A percentile compares a stretch with the other conserved stretches of the same genome.
These are phyloP conservation scores for Ogataea chonburiensis DNA, from an alignment of 805 yeast species.

Conservation along the genomic window DNA sequence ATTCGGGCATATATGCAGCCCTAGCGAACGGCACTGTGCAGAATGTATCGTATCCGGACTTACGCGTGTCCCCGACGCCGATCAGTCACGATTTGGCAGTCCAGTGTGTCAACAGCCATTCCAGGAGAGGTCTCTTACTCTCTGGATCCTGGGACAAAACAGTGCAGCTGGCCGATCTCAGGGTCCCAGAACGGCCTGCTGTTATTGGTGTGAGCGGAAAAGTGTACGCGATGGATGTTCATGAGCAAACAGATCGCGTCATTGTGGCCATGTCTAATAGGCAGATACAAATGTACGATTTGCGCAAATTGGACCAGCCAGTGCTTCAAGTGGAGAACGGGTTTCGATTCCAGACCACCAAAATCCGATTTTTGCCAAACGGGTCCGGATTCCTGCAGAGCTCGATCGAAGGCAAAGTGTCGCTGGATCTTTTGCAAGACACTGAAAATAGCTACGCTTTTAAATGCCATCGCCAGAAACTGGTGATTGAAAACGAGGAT, in stretches of 20 bases:
- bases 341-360: conserved; percentile 57
- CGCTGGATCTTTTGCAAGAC: conserved; percentile 59
- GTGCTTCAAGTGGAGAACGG: conserved; percentile 15
- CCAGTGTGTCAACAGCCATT: conserved; percentile 32
- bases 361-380: conserved; percentile 53
- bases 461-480: conserved; percentile 65
- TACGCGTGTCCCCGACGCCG: conserved; percentile 1
- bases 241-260: conserved; percentile 32
- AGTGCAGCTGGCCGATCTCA: conserved; percentile 47
- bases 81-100: conserved; percentile 41
- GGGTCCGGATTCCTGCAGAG: conserved; percentile 62
- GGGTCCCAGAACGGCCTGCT: conserved; percentile 25
- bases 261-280: conserved; percentile 56
- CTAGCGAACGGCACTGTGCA: conserved; percentile 55
- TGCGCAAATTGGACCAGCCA: conserved; percentile 16
- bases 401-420: conserved; percentile 77
- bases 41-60: conserved; percentile 32
- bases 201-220: conserved; percentile 41
- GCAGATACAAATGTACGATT: conserved; percentile 55
- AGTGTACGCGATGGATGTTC: conserved; percentile 61
- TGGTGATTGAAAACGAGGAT: conserved; percentile 18
- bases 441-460: conserved; percentile 61
- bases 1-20: conserved; percentile 32
- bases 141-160: conserved; percentile 65
- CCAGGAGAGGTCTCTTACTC: conserved; percentile 36